Evolutionary conservation across 805 yeast genomes (phyloP).

Genomic region (Saturnispora dispora): DNA sequence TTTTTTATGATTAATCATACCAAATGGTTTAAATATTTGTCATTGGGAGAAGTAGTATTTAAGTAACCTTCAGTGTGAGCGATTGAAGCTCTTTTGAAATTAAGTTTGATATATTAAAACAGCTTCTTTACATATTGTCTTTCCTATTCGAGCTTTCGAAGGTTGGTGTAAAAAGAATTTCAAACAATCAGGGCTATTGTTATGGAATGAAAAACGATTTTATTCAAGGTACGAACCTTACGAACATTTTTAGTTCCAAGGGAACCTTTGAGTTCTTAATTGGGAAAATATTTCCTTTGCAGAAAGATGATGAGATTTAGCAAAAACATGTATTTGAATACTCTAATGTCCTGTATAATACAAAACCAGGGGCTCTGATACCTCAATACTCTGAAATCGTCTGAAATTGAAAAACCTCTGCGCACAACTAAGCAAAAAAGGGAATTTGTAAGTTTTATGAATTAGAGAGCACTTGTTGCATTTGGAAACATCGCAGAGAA

Average conservation of each 20-base stretch:
- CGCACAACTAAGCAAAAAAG: too few species aligned
- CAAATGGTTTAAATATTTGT: neutral
- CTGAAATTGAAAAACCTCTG: too few species aligned
- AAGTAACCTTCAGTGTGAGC: neutral
- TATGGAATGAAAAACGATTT: too few species aligned
- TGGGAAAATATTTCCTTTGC: neutral
- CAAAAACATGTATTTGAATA: too few species aligned
- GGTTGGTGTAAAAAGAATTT: neutral
- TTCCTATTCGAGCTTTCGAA: constrained; percentile 3
- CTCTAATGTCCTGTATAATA: too few species aligned
- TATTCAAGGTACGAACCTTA: neutral
- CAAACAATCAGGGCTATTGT: neutral
- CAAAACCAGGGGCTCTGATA: too few species aligned
- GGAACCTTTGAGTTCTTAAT: neutral
- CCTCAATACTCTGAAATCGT: too few species aligned
- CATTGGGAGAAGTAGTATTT: neutral
- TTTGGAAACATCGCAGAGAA: too few species aligned
- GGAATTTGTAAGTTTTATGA: too few species aligned
- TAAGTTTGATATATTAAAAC: neutral
- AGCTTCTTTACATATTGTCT: neutral
- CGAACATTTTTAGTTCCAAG: neutral
- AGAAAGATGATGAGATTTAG: too few species aligned
- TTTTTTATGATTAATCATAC: neutral
- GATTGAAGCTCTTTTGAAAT: neutral
- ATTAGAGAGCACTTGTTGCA: too few species aligned